Conservation (phyloP, 2,329 filamentous ascomycete species). For the Cytospora schulzeri region DNA sequence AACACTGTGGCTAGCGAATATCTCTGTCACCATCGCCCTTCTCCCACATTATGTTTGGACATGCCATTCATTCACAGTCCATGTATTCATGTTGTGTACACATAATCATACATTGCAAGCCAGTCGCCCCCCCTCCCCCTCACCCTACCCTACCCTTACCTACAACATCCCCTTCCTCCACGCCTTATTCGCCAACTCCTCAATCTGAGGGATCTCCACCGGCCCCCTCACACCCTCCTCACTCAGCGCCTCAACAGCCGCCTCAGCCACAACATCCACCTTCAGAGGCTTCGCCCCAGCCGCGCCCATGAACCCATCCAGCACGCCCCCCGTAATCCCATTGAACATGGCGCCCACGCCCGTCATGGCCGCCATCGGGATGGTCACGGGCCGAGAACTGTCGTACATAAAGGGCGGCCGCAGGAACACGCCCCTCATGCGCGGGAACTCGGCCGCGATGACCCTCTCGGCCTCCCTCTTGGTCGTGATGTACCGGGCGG, state of each 20-base stretch:
- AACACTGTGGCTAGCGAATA: background rate
- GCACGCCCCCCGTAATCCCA: conserved; percentile 70
- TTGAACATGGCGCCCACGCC: conserved; percentile 78
- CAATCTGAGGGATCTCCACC: conserved; percentile 78
- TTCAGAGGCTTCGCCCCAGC: conserved; percentile 85
- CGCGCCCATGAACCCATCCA: conserved; percentile 77
- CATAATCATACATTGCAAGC: conserved; percentile 13
- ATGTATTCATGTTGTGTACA: background rate
- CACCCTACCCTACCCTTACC: conserved; percentile 39
- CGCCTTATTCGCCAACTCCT: conserved; percentile 74
- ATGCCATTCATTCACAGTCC: background rate
- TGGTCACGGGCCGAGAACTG: conserved; percentile 74
- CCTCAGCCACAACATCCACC: conserved; percentile 84
- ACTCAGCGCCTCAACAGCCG: conserved; percentile 82
- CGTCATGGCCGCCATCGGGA: conserved; percentile 80
- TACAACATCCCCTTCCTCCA: conserved; percentile 93
- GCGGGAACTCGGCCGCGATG: conserved; percentile 71
- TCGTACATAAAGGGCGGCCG: conserved; percentile 91
- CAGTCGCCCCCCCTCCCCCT: background rate
- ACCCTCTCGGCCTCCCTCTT: conserved; percentile 87
- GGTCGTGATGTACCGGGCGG: conserved; percentile 82
- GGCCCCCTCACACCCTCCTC: conserved; percentile 74
- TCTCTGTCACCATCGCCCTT: background rate
- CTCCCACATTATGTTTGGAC: no score
- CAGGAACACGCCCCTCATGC: conserved; percentile 79